Evolutionary conservation across 1,139 yeast genomes (phyloP).

Genomic region (Nakaseomyces sp.): DNA sequence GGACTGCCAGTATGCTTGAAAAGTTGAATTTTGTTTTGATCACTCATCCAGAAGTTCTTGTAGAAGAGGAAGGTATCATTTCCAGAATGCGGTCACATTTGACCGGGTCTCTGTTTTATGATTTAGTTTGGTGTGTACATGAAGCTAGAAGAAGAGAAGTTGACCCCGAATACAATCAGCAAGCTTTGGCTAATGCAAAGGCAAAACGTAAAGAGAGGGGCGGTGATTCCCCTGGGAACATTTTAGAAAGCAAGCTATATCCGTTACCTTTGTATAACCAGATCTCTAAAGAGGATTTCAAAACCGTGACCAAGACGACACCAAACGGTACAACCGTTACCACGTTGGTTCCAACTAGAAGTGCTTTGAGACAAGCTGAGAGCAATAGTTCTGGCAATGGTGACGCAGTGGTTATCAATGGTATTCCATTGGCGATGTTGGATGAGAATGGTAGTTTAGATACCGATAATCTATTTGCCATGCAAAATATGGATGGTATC

Average conservation of each 20-base stretch:
- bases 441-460: constrained; percentile 68
- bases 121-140: constrained; percentile 89
- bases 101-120: constrained; percentile 85
- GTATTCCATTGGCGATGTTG: constrained; percentile 71
- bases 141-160: constrained; percentile 77
- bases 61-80: constrained; percentile 61
- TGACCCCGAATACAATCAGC: constrained; percentile 36
- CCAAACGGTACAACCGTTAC: constrained; percentile 91
- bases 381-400: constrained; percentile 20
- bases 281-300: constrained; percentile 84
- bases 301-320: constrained; percentile 74
- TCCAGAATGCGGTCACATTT: constrained; percentile 86
- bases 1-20: constrained; percentile 90
- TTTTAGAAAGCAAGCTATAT: constrained; percentile 33
- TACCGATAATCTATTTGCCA: constrained; percentile 12
- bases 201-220: constrained; percentile 19
- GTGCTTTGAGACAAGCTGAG: constrained; percentile 42
- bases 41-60: constrained; percentile 78
- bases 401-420: constrained; percentile 43
- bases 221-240: constrained; percentile 14
- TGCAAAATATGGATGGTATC: constrained; percentile 8
- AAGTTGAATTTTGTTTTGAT: constrained; percentile 79
- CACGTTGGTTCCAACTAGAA: constrained; percentile 78
- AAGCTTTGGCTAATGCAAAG: constrained; percentile 30
- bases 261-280: constrained; percentile 92